Conservation (phyloP, 1,284 basidiomycete genomes). For the Hymenochaete sp. region DNA sequence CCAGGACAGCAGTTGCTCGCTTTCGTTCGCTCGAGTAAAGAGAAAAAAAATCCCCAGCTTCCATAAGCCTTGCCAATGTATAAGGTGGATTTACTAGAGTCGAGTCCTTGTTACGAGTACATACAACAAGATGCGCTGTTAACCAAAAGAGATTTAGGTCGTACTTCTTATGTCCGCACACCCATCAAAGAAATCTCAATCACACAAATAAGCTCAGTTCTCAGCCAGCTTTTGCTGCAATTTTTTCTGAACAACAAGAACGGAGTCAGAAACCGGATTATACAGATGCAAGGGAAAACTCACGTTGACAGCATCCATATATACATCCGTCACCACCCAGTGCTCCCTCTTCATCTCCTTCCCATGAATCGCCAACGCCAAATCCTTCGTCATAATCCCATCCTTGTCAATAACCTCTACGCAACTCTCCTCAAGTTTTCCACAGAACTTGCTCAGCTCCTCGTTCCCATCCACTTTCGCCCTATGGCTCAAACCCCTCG, state of each 20-base stretch:
- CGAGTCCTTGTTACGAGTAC: too few relatives aligned
- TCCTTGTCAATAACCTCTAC: conserved; percentile 89
- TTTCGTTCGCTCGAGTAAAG: too few relatives aligned
- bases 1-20: too few relatives aligned
- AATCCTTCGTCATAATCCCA: conserved; percentile 93
- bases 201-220: too few relatives aligned
- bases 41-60: too few relatives aligned
- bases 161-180: too few relatives aligned
- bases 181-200: too few relatives aligned
- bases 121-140: too few relatives aligned
- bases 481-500: conserved; percentile 86
- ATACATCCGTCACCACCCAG: conserved; percentile 88
- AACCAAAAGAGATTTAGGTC: too few relatives aligned
- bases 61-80: too few relatives aligned
- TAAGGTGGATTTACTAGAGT: too few relatives aligned
- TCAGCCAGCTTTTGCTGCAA: conserved; percentile 19
- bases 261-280: not conserved
- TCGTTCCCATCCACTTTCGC: conserved; percentile 89
- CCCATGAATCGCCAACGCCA: conserved; percentile 92
- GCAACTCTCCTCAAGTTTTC: conserved; percentile 80
- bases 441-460: conserved; percentile 68
- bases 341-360: conserved; percentile 86
- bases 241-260: conserved; percentile 10
- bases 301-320: conserved; percentile 85
- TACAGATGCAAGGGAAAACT: conserved; percentile 23